A percentile compares a stretch with the other conserved stretches of the same genome.
These are phyloP conservation scores for Lyophyllum atratum DNA, from an alignment of 768 basidiomycete genomes.

Conservation along the genomic window DNA sequence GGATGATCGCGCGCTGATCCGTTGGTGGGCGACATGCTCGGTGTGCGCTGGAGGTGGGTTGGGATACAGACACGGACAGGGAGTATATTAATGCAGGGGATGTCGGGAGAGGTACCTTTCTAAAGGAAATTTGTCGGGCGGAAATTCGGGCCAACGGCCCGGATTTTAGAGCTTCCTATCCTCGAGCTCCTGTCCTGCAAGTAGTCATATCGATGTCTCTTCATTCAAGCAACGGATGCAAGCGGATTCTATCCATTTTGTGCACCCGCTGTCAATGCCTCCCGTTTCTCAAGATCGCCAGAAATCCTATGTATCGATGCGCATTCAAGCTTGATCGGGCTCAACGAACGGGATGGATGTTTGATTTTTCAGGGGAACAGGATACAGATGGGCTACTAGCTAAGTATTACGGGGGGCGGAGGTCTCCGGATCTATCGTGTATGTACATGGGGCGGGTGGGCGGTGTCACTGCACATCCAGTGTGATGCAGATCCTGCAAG, in stretches of 20 bases:
- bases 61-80: not conserved
- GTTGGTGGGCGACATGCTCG: constrained; percentile 3
- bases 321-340: not conserved
- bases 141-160: not conserved
- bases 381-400: not conserved
- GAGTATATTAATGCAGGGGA: not conserved
- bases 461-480: not conserved
- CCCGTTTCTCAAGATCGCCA: no score
- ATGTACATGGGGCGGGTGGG: not conserved
- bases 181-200: not conserved
- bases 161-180: not conserved
- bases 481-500: not conserved
- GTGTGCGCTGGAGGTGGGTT: not conserved
- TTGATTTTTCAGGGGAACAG: not conserved
- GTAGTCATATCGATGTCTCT: no score
- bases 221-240: no score
- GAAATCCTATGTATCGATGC: no score
- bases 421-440: not conserved
- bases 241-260: no score
- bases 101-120: not conserved
- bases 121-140: not conserved
- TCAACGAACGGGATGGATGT: not conserved
- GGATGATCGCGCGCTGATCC: not conserved
- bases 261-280: no score
- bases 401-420: not conserved